phyloP scores from a whole-genome alignment of 495 filamentous ascomycete genomes.

The Tuber brumale region DNA sequence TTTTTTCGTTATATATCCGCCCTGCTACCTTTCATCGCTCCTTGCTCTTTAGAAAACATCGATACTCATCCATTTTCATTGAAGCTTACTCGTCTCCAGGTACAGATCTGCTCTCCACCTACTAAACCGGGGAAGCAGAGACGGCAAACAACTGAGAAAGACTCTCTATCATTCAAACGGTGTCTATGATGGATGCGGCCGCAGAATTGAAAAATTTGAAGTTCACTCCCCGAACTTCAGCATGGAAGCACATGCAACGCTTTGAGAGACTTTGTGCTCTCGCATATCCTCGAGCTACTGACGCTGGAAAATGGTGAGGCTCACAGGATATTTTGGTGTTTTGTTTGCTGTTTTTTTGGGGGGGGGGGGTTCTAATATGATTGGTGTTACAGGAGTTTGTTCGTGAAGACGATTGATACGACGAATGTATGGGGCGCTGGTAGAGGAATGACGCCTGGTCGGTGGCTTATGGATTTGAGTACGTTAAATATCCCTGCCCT shows the following conservation, averaged over 20 bases:
- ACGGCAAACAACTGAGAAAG: background rate
- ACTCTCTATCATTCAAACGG: background rate
- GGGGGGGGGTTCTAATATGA: constrained; percentile 7
- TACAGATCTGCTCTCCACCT: background rate
- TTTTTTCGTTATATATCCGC: background rate
- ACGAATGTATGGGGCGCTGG: constrained; percentile 33
- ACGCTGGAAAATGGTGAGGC: constrained; percentile 41
- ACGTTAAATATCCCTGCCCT: constrained; percentile 12
- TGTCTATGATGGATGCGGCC: constrained; percentile 30
- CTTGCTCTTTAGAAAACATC: background rate
- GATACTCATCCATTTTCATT: background rate
- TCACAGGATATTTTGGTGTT: background rate
- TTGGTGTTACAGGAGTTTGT: constrained; percentile 36
- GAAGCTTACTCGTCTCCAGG: background rate
- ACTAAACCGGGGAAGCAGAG: background rate
- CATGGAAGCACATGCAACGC: constrained; percentile 40
- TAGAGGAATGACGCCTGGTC: constrained; percentile 33
- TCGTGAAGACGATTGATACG: constrained; percentile 41
- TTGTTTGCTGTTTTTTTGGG: constrained; percentile 15
- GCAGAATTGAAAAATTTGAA: constrained; percentile 36
- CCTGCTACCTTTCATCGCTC: background rate
- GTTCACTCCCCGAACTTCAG: constrained; percentile 38
- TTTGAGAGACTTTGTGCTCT: constrained; percentile 33
- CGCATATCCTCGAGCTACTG: constrained; percentile 39
- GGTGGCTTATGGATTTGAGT: constrained; percentile 41